Base-by-base conservation (phyloP, 306 rosid genomes). In the Casuarina equisetifolia region DNA sequence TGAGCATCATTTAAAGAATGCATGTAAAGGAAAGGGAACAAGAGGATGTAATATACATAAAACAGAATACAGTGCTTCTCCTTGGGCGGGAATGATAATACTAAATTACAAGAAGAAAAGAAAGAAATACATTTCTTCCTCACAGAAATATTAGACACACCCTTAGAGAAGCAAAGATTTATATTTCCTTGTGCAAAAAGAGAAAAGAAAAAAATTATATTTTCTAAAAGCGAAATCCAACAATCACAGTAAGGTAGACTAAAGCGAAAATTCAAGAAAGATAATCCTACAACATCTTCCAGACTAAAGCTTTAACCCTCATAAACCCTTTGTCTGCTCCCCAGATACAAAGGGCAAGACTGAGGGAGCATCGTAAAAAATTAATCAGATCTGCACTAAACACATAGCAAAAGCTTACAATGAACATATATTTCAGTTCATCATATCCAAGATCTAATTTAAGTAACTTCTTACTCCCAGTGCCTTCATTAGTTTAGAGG, bases 1-100 rank as follows among this genome's bases (percentile, higher is more conserved):
- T 91, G 86, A 74, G 66, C 50, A 64, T 53, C 35, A 83, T 81
- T 84, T 74, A 42, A 79, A 85, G 70, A 57, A 73, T 74, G 77
- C 72, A 68, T 77, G 79, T 72, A 81, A 76, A 82, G 74, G 43
- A 64, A 76, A 54, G 57, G 19, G 20, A 73, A 48, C 72, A 72
- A 67, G 20, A 73, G 15, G 49, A 66, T 7, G 50, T 7, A 25
- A 40, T 8, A 36, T 55, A 68, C 73, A 70, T 42, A 70, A 62
- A 76, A 50, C 71, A 73, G 49, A 51, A 63, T 70, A 73, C 45
- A 16, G 52, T 5, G 77, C 12, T 73, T 53, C 76, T 61, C 54
- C 17, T 58, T 13, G 59, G n/a, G 66, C n/a, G 25, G 49, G 39
- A 81, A 58, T 48, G 78, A 52, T 48, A 4, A 32, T 32, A 59